Evolutionary conservation across 2,329 filamentous ascomycete species (phyloP), one percentile per base, ranked within the genome.

Genomic region (Pseudocercospora macadamiae): DNA sequence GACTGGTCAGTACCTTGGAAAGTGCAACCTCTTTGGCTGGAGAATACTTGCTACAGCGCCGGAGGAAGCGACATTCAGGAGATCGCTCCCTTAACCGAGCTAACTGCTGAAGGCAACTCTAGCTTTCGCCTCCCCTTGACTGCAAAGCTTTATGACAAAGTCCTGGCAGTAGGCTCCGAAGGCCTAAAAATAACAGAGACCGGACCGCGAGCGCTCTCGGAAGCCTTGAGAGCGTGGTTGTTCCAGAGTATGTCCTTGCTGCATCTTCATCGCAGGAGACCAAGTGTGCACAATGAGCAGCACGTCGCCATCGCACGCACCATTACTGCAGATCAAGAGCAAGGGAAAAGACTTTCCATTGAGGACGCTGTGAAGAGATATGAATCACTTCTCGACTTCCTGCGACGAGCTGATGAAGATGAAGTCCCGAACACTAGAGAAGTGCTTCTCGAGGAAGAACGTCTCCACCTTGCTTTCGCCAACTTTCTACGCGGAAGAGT

Each of bases 1-100:
- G 63, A 64, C 19, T 65, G 60, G 63, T 59, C 57, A 2, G 30
- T 63, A 6, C 54, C 63, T 4, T 61, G 63, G 63, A 56, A 63
- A 45, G 58, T 57, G 1, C 57, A 55, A 12, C 60, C 63, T 3
- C 39, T 65, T 5, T 65, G 63, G 63, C 55, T 63, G 10, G 53
- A 49, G 12, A 54, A 53, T 9, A 47, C 47, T 23, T 63, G 55
- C 51, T 65, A 65, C 32, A 51, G 36, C 19, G 60, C 60, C 52
- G 63, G 63, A 19, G 63, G 60, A 16, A 32, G 12, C 21, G 55
- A 65, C 2, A 48, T 58, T 19, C 54, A 56, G 36, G 57, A 61
- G 26, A 49, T 63, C 12, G 10, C 37, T 12, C 60, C 63, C 3
- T 42, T 51, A 10, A 49, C 55, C 5, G 58, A 61, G 21, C 25